Evolutionary conservation across 2,329 filamentous ascomycete species (phyloP), one percentile per base, ranked within the genome.

Genomic region (Xylariaceae sp.): DNA sequence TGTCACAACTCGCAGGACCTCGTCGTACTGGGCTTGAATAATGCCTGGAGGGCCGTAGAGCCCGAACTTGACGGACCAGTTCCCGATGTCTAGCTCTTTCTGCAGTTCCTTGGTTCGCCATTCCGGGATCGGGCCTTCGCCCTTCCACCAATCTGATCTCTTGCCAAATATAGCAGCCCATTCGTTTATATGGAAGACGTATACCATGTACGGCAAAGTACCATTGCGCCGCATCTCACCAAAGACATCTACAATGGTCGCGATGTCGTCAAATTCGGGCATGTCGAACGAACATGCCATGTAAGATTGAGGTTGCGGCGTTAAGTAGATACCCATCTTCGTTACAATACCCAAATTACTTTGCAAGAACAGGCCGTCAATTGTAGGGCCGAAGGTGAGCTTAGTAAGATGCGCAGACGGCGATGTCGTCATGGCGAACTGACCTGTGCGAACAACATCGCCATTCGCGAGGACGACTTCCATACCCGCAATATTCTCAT

Each of bases 341-440:
- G 78, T 80, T 4, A 82, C 78, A 21, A 83, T 77, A 2, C 80
- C 81, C 6, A 82, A 69, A 50, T 80, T 81, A 11, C 73, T 77
- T 61, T 83, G 79, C 1, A 78, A 66, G 62, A 83, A 83, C 2
- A 83, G 72, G 0, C 77, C 77, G 42, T 77, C 75, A 33, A 75
- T 67, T 1, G 70, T 71, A 4, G 75, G 75, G 0, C 74, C 74
- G 53, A 74, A 77, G 6, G 67, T 70, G 53, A 72, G 67, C 48
- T 72, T 71, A 36, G 72, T 73, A 1, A 70, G 59, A 41, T 72
- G 68, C 15, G 74, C 69, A 1, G 72, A 75, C 1, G 72, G 69
- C 2, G 74, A 77, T 42, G 67, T 70, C 9, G 70, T 68, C 50
- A 78, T 70, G 36, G 69, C 73, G 48, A 73, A 75, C 51, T 75